A percentile compares a stretch with the other conserved stretches of the same genome.
Conservation (phyloP, 192 early-diverging fungal genomes). For the Pilaira anomala region DNA sequence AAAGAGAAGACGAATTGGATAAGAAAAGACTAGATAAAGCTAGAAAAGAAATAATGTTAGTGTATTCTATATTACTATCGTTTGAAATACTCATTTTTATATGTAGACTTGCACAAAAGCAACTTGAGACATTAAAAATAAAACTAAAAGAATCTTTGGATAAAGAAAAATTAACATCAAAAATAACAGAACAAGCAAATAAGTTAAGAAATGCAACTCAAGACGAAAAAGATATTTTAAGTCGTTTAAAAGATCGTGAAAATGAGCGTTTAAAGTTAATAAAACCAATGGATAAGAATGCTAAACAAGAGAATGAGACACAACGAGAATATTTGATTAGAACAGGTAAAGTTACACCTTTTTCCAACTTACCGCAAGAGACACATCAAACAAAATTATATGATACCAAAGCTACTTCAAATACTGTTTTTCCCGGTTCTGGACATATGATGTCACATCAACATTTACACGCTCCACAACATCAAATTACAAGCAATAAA, state of each 20-base stretch:
- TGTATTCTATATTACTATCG: not conserved
- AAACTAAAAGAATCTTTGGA: slow-evolving; percentile 33
- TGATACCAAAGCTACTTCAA: not conserved
- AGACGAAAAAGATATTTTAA: slow-evolving; percentile 35
- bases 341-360: slow-evolving; percentile 67
- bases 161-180: slow-evolving; percentile 29
- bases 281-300: slow-evolving; percentile 13
- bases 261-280: not conserved
- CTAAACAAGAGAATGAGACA: slow-evolving; percentile 42
- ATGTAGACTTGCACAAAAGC: slow-evolving; percentile 16
- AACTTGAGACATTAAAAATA: slow-evolving; percentile 38
- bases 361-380: slow-evolving; percentile 43
- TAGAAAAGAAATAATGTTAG: slow-evolving; percentile 53
- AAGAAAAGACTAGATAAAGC: slow-evolving; percentile 61
- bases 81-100: slow-evolving; percentile 7
- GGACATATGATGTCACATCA: not conserved
- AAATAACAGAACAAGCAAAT: slow-evolving; percentile 38
- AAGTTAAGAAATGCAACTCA: slow-evolving; percentile 8
- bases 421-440: slow-evolving; percentile 1
- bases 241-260: slow-evolving; percentile 28
- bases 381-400: no score
- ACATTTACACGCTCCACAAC: not conserved
- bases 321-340: slow-evolving; percentile 64
- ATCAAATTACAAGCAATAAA: not conserved
- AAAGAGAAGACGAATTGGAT: slow-evolving; percentile 61